Evolutionary conservation across 2,329 filamentous ascomycete species (phyloP), one percentile per base, ranked within the genome.

Genomic region (Tolypocladium pustulatum): DNA sequence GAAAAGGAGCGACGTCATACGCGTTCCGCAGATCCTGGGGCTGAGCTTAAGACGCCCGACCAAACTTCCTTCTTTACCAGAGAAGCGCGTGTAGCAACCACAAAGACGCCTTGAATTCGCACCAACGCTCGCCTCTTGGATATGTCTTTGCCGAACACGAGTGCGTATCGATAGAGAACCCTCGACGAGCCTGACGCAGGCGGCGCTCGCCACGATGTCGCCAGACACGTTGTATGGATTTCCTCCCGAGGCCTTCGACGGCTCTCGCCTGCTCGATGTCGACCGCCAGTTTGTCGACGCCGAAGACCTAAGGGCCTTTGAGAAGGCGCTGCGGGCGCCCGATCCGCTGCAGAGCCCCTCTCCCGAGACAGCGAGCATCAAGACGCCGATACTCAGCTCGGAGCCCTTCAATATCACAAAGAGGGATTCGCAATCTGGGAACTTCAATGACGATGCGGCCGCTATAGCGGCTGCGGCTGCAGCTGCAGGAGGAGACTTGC

Each of bases 271-370:
- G 25, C 92, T 91, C n/a, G 91, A 96, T 72, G 84, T 80, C 72
- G 82, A 92, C 70, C 81, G 81, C 67, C 85, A 94, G 59, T 97
- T 97, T 70, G 78, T 95, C 65, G 74, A 82, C 52, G 78, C 86
- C 46, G 84, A 84, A 60, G 88, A 96, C 68, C 78, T 96, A 37
- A 78, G 82, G 41, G 86, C 88, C 58, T 97, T 97, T 71, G 86
- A 88, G 61, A 84, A 83, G 60, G 93, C 93, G 9, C 81, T 97
- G 10, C 82, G 85, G n/a, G 90, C 89, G 1, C 91, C 92, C 0
- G 91, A 95, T 61, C 83, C 84, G 1, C 80, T 87, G 46, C 85
- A 88, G 40, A 85, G 81, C 15, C 78, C 82, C 55, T 75, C 81
- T 55, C 85, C 88, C 54, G 77, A 79, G 51, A 65, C 65, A 6